Base-by-base conservation (phyloP, 2,329 filamentous ascomycete species). In the Colletotrichum filicis region DNA sequence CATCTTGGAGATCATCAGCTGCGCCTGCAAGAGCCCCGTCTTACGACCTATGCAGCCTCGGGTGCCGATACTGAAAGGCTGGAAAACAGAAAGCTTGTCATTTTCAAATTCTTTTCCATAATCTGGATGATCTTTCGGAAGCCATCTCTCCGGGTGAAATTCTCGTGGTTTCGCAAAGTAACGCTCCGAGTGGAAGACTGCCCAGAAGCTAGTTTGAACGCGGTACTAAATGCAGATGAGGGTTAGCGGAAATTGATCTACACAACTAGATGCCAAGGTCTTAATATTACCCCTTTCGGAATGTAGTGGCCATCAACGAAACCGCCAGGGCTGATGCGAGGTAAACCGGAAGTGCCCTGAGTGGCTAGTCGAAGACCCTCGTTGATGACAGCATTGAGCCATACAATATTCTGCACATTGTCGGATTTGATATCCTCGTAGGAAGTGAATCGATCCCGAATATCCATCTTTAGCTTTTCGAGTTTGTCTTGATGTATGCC, bases 291-390 rank as follows among this genome's bases (percentile, higher is more conserved):
- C n/a, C 70, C 70, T 57, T 53, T 68, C 63, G 60, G 74, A 64
- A 79, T 75, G 56, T 76, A 79, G 46, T 76, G 46, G 9, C 76
- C 77, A 32, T 79, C 77, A 1, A 79, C 76, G 16, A 42, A 66
- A 16, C 76, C 74, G 12, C 78, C 78, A 2, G 79, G 79, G 37
- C 78, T 78, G 9, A 75, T 49, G 0, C 76, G 75, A 1, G 78
- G 74, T 37, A 76, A 53, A 1, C 78, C 77, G 12, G 71, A 75
- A 26, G 60, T 66, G 7, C 66, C 68, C 8, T 65, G 72, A 11
- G 72, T 68, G 11, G 62, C 69, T 24, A 77, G 24, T 16, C 77
- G 76, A 35, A 79, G 60, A 24, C 69, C 37, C 56, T 79, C 76
- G 22, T 68, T 74, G 12, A 78, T 28, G 24, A 65, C 67, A 28